Percentiles rank a stretch among this genome's conserved stretches.
phyloP scores from a whole-genome alignment of 129 eudicot genomes.

The Kitagawia praeruptora region DNA sequence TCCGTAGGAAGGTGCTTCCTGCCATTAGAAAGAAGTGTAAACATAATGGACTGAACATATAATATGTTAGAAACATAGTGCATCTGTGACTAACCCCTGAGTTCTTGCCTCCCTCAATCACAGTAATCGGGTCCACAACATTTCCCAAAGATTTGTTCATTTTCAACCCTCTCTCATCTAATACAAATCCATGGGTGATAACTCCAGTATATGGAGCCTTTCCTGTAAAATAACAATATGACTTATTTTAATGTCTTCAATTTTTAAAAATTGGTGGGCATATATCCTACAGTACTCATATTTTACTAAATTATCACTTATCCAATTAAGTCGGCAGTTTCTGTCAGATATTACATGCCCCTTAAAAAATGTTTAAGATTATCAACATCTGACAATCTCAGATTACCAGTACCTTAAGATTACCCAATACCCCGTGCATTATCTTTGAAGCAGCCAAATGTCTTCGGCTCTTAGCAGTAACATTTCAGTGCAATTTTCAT shows the following conservation, averaged over 20 bases:
- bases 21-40: constrained; percentile 8
- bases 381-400: not conserved
- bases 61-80: not conserved
- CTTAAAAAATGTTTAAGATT: not conserved
- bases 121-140: constrained; percentile 83
- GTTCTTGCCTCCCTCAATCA: constrained; percentile 89
- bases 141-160: constrained; percentile 97
- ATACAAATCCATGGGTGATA: constrained; percentile 85
- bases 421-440: not conserved
- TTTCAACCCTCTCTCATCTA: constrained; percentile 92
- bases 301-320: not conserved
- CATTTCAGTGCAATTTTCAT: not conserved
- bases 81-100: constrained; percentile 42
- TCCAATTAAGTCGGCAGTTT: not conserved
- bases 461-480: not conserved
- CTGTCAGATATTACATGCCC: not conserved
- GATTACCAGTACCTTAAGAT: not conserved
- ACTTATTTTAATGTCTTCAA: not conserved
- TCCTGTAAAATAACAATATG: constrained; percentile 36
- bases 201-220: constrained; percentile 91
- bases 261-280: not conserved
- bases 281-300: not conserved
- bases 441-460: not conserved
- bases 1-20: constrained; percentile 80
- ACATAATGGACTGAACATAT: constrained; percentile 1